Percentiles rank a stretch among this genome's conserved stretches.
phyloP scores from a whole-genome alignment of 148 eudicot genomes.

The Chenopodium berlandieri region DNA sequence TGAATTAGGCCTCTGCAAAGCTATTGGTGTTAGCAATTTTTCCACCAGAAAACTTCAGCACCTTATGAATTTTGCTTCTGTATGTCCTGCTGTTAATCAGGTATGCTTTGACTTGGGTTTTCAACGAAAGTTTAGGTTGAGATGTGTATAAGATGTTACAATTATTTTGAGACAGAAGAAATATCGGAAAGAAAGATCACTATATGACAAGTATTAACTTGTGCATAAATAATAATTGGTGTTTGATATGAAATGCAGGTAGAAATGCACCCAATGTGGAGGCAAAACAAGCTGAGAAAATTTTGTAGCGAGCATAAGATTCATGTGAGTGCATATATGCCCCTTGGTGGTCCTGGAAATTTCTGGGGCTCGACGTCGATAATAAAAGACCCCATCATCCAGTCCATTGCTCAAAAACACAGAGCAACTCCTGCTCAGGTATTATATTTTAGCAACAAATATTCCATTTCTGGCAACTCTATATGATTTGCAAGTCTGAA shows the following conservation, averaged over 20 bases:
- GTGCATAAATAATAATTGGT: background rate
- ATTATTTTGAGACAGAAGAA: background rate
- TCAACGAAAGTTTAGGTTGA: background rate
- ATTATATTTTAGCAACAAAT: background rate
- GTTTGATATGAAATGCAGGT: constrained; percentile 32
- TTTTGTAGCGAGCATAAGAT: constrained; percentile 40
- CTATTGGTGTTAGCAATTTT: constrained; percentile 65
- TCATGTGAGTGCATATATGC: constrained; percentile 66
- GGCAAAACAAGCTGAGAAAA: constrained; percentile 55
- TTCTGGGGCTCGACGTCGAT: constrained; percentile 59
- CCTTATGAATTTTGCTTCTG: constrained; percentile 44
- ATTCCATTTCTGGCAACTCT: background rate
- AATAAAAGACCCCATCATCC: constrained; percentile 46
- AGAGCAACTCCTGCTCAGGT: constrained; percentile 66
- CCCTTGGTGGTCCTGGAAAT: constrained; percentile 69
- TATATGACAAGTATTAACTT: background rate
- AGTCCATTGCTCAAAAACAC: constrained; percentile 57
- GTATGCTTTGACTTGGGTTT: constrained; percentile 14
- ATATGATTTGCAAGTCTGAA: background rate
- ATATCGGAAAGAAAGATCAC: background rate
- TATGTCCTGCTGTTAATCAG: constrained; percentile 60
- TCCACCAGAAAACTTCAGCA: constrained; percentile 43
- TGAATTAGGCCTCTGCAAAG: constrained; percentile 52
- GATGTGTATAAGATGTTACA: background rate
- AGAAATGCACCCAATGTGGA: constrained; percentile 78